phyloP scores from a whole-genome alignment of 495 filamentous ascomycete genomes.

The Podospora pseudopauciseta region DNA sequence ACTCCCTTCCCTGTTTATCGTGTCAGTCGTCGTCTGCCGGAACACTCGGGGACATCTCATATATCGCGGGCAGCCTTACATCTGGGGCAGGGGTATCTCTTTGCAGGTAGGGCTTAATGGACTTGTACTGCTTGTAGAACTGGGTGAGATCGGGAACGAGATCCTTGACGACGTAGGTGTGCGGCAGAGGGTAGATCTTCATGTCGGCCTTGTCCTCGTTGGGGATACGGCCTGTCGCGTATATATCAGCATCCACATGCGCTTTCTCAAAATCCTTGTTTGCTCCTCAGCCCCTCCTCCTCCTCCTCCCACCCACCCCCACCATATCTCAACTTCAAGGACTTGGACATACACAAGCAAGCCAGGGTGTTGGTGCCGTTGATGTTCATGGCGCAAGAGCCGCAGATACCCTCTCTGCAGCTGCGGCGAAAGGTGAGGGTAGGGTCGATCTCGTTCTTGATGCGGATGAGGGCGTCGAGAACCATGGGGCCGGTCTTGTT shows the following conservation, averaged over 20 bases:
- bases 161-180: constrained; percentile 99
- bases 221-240: constrained; percentile 78
- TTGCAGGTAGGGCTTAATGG: constrained; percentile 97
- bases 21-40: constrained; percentile 10
- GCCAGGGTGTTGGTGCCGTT: constrained; percentile 95
- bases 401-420: constrained; percentile 97
- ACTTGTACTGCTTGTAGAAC: constrained; percentile 99
- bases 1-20: constrained; percentile 69
- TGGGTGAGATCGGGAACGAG: constrained; percentile 94
- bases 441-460: constrained; percentile 98
- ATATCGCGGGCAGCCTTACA: constrained; percentile 44
- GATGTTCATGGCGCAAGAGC: constrained; percentile 99
- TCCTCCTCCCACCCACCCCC: neutral
- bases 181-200: constrained; percentile 96
- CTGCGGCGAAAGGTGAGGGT: constrained; percentile 93
- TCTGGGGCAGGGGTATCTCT: constrained; percentile 71
- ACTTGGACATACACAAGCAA: constrained; percentile 79
- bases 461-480: constrained; percentile 89
- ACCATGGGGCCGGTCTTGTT: constrained; percentile 99
- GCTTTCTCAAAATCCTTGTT: neutral
- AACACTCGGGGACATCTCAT: neutral
- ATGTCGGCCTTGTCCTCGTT: constrained; percentile 72
- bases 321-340: constrained; percentile 2
- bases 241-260: constrained; percentile 10
- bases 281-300: neutral